Conservation (phyloP, 345 rosid genomes). For the Eucalyptus viminalis region DNA sequence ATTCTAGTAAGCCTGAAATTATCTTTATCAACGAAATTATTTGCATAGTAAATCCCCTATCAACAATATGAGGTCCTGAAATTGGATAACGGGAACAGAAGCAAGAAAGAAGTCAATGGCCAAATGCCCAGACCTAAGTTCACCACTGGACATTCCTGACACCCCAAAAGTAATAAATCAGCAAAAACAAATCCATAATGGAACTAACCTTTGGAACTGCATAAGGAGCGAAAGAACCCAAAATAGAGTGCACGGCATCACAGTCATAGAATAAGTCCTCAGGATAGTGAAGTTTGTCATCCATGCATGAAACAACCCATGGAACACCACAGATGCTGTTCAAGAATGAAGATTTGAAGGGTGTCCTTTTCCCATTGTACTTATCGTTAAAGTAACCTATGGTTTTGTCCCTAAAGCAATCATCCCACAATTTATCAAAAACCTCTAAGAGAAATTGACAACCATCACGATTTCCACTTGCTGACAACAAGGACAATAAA, state of each 20-base stretch:
- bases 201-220: conserved; percentile 80
- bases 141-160: neutral
- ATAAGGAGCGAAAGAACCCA: conserved; percentile 77
- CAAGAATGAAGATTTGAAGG: conserved; percentile 60
- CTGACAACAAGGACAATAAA: conserved; percentile 34
- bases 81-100: accelerated
- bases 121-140: neutral
- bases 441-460: conserved; percentile 55
- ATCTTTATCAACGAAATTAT: neutral
- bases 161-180: neutral
- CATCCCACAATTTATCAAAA: conserved; percentile 75
- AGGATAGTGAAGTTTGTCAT: conserved; percentile 58
- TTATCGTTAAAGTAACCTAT: conserved; percentile 14
- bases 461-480: conserved; percentile 24
- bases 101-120: neutral
- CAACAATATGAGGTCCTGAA: neutral
- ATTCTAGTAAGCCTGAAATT: too few species aligned
- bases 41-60: neutral
- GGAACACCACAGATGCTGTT: conserved; percentile 33
- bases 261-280: conserved; percentile 62
- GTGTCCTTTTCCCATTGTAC: conserved; percentile 8
- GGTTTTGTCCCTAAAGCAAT: conserved; percentile 43
- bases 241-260: conserved; percentile 60
- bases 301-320: conserved; percentile 76
- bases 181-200: neutral